Base-by-base conservation (phyloP, 257 asterid genomes). In the Ajuga chamaepitys region DNA sequence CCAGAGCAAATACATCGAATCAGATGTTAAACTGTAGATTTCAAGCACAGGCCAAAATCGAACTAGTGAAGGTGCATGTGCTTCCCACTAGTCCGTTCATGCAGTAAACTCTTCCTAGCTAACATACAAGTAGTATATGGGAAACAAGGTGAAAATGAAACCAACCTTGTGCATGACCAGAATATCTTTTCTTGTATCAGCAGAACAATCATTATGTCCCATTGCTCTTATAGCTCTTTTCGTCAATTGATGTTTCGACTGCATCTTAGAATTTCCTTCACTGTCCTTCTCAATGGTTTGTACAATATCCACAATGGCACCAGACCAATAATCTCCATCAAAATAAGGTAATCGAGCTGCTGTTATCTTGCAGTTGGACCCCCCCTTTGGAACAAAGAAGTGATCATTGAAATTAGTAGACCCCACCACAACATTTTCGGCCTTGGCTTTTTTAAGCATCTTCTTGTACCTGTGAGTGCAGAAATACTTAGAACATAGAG, bases 311-410 rank as follows among this genome's bases (percentile, higher is more conserved):
- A 78, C 91, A 63, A 87, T 82, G 40, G 84, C 85, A 63, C 77
- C 68, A 20, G 89, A 80, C 94, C 95, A 89, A 70, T 67, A 89
- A 62, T 62, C 87, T 67, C 94, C 95, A 44, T 83, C 91, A 55
- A 89, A 85, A 64, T 85, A 83, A 62, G 97, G 97, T 60, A 89
- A 78, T 16, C 82, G 86, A 54, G 94, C 85, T 25, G 85, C 87
- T 59, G 88, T 83, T 70, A 85, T 69, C 79, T 82, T 85, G 77
- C 60, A 62, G 71, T 76, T 75, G 71, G 72, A 70, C 30, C 79
- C 73, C 70, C 67, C 85, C 63, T 62, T 74, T 1, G 82, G 83
- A 58, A 72, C 78, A 57, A 87, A 86, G 79, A 83, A 86, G 66
- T 74, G 38, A 22, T 85, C 88, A 47, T 85, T 80, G 34, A 86